Evolutionary conservation across 164 flowering plant species (phyloP), one percentile per base, ranked within the genome.

Genomic region (Platanus orientalis): DNA sequence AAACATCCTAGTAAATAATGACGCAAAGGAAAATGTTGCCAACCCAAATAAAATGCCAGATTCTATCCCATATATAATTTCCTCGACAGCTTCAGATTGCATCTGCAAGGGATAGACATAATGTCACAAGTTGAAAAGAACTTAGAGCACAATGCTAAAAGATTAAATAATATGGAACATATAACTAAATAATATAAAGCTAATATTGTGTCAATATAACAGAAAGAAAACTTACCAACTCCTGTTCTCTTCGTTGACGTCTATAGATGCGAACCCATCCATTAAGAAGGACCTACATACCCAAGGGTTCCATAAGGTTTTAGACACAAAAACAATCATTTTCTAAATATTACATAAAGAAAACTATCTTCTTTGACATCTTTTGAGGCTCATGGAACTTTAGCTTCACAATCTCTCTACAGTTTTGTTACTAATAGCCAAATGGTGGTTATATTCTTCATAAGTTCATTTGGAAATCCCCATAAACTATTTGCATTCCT

Each of bases 31-130:
- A n/a, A n/a, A n/a, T n/a, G n/a, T n/a, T n/a, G n/a, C n/a, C n/a
- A n/a, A 94, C 99, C 99, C 99, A 68, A 91, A 94, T 63, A 94
- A 76, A 70, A 94, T 87, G 74, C 99, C 99, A 27, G 99, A 89
- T 76, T 94, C 96, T 80, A 94, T 76, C 48, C 99, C 99, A 68
- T 78, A 88, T 64, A 94, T 91, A 29, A 94, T 87, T 73, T 94
- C 99, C 69, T 91, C 99, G 69, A 91, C 86, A 68, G 86, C 99
- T 66, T 89, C 97, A 72, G 85, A 87, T 67, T 94, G 92, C 88
- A 89, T 79, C 99, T 94, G 84, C 71, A 81, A 11, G 54, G 47
- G n/a, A 58, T 27, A 58, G 54, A 34, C 23, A 58, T 42, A 57
- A 34, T 20, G 54, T 56, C 51, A 69, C 45, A 40, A 49, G 2